Base-by-base conservation (phyloP, 768 basidiomycete genomes). In the Galerina marginata region DNA sequence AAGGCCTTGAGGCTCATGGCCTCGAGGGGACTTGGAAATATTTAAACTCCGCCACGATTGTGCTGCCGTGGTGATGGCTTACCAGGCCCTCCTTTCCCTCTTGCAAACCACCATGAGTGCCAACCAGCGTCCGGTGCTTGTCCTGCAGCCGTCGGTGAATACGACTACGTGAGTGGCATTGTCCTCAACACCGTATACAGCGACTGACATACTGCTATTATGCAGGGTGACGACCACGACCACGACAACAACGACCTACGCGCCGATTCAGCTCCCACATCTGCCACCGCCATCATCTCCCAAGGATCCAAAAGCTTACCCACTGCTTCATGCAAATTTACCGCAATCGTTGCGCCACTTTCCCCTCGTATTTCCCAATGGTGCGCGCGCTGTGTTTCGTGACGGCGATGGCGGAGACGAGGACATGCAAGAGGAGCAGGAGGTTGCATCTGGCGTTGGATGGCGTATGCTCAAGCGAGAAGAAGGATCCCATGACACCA, bases 161-260 rank as follows among this genome's bases (percentile, higher is more conserved):
- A 93, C 92, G 3, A 94, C 91, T 38, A 92, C 86, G 92, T 93
- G 77, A 48, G 87, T 81, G 49, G 48, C 61, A 29, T 54, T 60
- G 4, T 33, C 26, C 10, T 25, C 51, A 29, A 9, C n/a, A 26
- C 20, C 53, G 51, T 51, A 3, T 44, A 50, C 56, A 45, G 40
- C 56, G 58, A 60, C 72, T 58, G 68, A 71, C 56, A 71, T 62
- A 67, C 65, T 60, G 58, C 51, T 64, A 60, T 60, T 63, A 43
- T 65, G 39, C 70, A 95, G 93, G 55, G 91, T 95, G 67, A 89
- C 92, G 67, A 95, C 93, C 50, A 94, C 91, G n/a, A 95, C 93
- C 1, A 93, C 91, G 0, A 95, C 93, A 2, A 95, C 93, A 1
- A 95, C 93, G 2, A 87, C 89, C 10, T 93, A 95, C 77, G 89